A percentile compares a stretch with the other conserved stretches of the same genome.
Evolutionary conservation across 2,329 filamentous ascomycete genomes (phyloP).

Genomic region (Rhinocladiella mackenziei): DNA sequence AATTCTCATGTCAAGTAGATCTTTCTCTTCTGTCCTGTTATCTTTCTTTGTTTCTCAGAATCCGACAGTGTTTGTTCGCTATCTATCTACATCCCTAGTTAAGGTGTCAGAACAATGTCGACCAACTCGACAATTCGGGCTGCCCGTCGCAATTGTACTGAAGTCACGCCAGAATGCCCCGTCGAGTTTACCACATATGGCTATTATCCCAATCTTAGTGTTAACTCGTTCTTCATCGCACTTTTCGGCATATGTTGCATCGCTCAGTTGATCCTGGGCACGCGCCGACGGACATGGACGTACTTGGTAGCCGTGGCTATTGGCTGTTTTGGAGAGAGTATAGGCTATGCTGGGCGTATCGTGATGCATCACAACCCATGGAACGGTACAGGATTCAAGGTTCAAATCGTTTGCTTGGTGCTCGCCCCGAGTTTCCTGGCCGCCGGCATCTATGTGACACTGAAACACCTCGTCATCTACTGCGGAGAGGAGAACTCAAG

Average conservation of each 20-base stretch:
- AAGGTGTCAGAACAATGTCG: no score
- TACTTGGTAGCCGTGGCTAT: slow-evolving; percentile 49
- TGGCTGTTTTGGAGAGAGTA: slow-evolving; percentile 48
- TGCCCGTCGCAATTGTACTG: slow-evolving; percentile 30
- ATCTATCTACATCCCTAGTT: background rate
- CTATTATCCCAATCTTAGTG: slow-evolving; percentile 51
- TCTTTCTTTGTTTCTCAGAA: no score
- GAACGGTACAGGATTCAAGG: slow-evolving; percentile 45
- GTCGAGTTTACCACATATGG: slow-evolving; percentile 49
- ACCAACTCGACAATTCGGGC: slow-evolving; percentile 11
- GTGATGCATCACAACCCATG: slow-evolving; percentile 54
- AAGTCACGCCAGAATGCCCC: slow-evolving; percentile 41
- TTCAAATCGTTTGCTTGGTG: slow-evolving; percentile 55
- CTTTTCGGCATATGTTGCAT: slow-evolving; percentile 50
- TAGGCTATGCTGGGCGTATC: slow-evolving; percentile 56
- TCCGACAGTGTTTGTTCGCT: no score
- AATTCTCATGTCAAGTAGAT: no score
- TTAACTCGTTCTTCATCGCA: slow-evolving; percentile 53
- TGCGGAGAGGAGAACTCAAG: slow-evolving; percentile 51
- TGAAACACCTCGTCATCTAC: slow-evolving; percentile 55
- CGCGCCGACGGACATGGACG: slow-evolving; percentile 53
- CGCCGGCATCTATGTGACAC: slow-evolving; percentile 54
- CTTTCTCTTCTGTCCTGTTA: no score
- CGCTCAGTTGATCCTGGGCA: slow-evolving; percentile 47
- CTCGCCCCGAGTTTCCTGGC: slow-evolving; percentile 55